phyloP scores from a whole-genome alignment of 2,329 filamentous ascomycete species.

The Fusarium protoensiforme region DNA sequence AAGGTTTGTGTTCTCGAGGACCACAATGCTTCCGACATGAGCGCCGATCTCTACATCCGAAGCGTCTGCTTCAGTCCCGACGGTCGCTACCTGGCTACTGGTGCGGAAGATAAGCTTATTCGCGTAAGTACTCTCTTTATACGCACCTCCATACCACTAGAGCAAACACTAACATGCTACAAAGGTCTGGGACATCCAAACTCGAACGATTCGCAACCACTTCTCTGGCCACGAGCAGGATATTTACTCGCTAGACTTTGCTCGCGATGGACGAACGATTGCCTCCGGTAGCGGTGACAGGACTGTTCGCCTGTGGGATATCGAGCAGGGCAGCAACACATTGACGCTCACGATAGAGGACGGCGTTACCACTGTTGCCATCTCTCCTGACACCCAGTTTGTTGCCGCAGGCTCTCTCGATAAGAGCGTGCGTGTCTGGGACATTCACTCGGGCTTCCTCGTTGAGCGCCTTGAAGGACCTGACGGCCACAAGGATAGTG shows the following conservation, averaged over 20 bases:
- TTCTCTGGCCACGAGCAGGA: constrained; percentile 99
- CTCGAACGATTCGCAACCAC: constrained; percentile 85
- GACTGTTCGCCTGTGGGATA: constrained; percentile 96
- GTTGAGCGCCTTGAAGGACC: constrained; percentile 93
- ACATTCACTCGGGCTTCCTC: constrained; percentile 85
- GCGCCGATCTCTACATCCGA: constrained; percentile 94
- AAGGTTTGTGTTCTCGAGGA: constrained; percentile 93
- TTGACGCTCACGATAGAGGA: constrained; percentile 93
- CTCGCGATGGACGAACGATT: constrained; percentile 91
- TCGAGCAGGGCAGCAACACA: constrained; percentile 83
- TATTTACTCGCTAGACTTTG: constrained; percentile 96
- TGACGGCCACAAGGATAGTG: constrained; percentile 95
- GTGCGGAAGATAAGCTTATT: constrained; percentile 97
- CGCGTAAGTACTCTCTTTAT: constrained; percentile 68
- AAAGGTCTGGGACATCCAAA: constrained; percentile 93
- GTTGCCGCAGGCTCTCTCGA: constrained; percentile 95
- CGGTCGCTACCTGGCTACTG: constrained; percentile 91
- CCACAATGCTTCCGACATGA: constrained; percentile 80
- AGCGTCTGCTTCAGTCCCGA: constrained; percentile 99
- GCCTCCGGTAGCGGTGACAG: constrained; percentile 95
- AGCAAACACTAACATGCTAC: constrained; percentile 20
- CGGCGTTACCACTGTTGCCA: constrained; percentile 96
- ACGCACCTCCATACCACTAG: not conserved
- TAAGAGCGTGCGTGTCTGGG: constrained; percentile 98
- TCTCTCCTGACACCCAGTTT: constrained; percentile 93